A percentile compares a stretch with the other conserved stretches of the same genome.
These are phyloP conservation scores for Aspergillus campestris DNA, from an alignment of 495 filamentous ascomycete genomes.

Conservation along the genomic window DNA sequence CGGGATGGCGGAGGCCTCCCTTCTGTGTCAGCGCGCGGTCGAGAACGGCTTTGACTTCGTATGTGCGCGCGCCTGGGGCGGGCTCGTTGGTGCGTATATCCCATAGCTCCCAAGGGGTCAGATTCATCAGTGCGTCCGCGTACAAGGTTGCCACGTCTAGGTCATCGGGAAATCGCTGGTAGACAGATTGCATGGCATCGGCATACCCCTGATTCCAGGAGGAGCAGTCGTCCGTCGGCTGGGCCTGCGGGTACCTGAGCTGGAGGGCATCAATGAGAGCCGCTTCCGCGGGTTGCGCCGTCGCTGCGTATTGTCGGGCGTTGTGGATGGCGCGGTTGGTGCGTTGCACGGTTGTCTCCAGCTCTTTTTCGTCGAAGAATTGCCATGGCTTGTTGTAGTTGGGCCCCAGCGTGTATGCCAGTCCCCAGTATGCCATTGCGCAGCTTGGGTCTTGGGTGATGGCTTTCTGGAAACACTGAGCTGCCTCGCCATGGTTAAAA, in stretches of 20 bases:
- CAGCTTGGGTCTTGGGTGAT: conserved; percentile 44
- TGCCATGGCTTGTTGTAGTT: conserved; percentile 73
- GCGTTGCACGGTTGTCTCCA: conserved; percentile 33
- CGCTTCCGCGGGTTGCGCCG: conserved; percentile 35
- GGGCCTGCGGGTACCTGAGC: conserved; percentile 42
- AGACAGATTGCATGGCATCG: conserved; percentile 50
- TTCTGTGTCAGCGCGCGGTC: conserved; percentile 40
- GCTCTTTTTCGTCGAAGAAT: conserved; percentile 52
- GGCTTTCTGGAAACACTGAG: conserved; percentile 50
- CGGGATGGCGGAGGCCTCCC: conserved; percentile 45
- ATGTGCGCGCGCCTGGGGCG: conserved; percentile 41
- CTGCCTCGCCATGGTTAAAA: conserved; percentile 59
- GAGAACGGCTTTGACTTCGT: conserved; percentile 48
- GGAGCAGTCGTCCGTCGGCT: conserved; percentile 32
- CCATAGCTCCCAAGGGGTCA: conserved; percentile 62
- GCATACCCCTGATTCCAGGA: conserved; percentile 52
- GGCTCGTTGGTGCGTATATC: conserved; percentile 51
- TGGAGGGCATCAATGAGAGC: conserved; percentile 51
- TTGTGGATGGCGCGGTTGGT: conserved; percentile 35
- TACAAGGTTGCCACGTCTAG: conserved; percentile 54
- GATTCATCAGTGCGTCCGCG: conserved; percentile 60
- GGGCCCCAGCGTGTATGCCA: conserved; percentile 56
- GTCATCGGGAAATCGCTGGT: conserved; percentile 44
- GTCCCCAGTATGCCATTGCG: conserved; percentile 60
- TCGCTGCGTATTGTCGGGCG: conserved; percentile 27